Percentiles rank a stretch among this genome's conserved stretches.
phyloP scores from a whole-genome alignment of 805 yeast species.

The Myxozyma udenii region DNA sequence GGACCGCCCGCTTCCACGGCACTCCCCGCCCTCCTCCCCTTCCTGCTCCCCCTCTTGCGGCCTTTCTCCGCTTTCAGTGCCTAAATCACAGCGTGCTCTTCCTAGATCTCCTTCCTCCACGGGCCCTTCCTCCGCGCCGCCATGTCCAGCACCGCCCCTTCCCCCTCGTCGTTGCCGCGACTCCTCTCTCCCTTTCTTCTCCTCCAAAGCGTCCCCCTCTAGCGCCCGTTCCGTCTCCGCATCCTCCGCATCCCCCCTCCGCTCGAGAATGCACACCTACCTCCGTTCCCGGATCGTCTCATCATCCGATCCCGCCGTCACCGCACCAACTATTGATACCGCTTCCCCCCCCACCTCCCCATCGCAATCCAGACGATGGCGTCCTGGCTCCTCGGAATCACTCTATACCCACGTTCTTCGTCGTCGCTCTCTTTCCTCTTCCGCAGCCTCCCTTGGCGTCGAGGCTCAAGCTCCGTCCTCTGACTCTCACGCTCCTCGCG shows the following conservation, averaged over 20 bases:
- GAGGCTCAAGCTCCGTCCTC: background rate
- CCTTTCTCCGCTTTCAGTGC: too few relatives aligned
- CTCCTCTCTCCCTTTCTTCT: background rate
- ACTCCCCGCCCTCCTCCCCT: background rate
- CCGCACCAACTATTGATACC: background rate
- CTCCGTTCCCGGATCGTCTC: too few relatives aligned
- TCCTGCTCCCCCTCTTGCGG: too few relatives aligned
- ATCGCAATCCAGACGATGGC: background rate
- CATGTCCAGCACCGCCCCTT: background rate
- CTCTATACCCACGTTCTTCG: background rate
- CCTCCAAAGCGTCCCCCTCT: background rate
- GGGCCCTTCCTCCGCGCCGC: too few relatives aligned
- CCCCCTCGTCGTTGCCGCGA: background rate
- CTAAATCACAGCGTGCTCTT: too few relatives aligned
- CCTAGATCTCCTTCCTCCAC: too few relatives aligned
- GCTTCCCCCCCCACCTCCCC: background rate
- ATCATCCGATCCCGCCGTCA: background rate
- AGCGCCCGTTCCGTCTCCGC: background rate
- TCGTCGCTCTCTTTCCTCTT: background rate
- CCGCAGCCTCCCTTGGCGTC: background rate
- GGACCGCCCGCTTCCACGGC: constrained; percentile 3
- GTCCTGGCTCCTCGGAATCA: background rate
- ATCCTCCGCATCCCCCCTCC: background rate
- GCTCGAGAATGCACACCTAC: background rate
- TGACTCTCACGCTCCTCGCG: background rate